Base-by-base conservation (phyloP, 2,329 filamentous ascomycete genomes). In the Chaetomiaceae sp. region DNA sequence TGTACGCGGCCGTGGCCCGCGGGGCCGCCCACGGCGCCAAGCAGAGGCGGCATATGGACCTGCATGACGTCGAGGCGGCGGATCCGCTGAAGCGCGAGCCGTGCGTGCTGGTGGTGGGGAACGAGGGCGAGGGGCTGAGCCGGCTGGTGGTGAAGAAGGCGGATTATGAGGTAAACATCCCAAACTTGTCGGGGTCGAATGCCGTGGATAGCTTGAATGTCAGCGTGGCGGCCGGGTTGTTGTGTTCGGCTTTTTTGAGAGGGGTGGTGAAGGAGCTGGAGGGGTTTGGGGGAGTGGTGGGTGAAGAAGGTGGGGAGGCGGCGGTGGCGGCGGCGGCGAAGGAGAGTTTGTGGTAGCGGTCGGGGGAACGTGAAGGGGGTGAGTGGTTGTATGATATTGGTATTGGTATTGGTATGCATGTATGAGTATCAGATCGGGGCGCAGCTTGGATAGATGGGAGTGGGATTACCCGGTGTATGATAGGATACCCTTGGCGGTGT, bases 131-230 rank as follows among this genome's bases (percentile, higher is more conserved):
- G 53, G 91, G 90, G 1, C 69, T 96, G 41, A 74, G 80, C n/a
- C 74, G 75, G 48, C 75, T 78, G 52, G 70, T 94, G 55, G 56
- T 63, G 2, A 81, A 81, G 60, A 80, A 81, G 53, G 85, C 88
- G 0, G 82, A 95, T 60, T 75, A 74, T 27, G 76, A 84, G 60
- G 62, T 86, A 4, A 81, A 84, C 6, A 89, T 99, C 49, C 78
- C 77, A 59, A 80, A 67, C 67, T 79, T 68, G 68, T 71, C 60
- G 16, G 77, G 69, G 37, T 32, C 13, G 18, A 74, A 63, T 67
- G 83, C 60, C 66, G 83, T 99, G 2, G 92, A 97, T 69, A 96
- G 90, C 68, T 72, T 99, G 67, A 97, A 99, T 66, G 94, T 97
- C 34, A 90, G 89, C 65, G 91, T 95, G 18, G 92, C 94, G 1